Conservation (phyloP, 73 alveolate genomes). For the Paramecium sonneborni region DNA sequence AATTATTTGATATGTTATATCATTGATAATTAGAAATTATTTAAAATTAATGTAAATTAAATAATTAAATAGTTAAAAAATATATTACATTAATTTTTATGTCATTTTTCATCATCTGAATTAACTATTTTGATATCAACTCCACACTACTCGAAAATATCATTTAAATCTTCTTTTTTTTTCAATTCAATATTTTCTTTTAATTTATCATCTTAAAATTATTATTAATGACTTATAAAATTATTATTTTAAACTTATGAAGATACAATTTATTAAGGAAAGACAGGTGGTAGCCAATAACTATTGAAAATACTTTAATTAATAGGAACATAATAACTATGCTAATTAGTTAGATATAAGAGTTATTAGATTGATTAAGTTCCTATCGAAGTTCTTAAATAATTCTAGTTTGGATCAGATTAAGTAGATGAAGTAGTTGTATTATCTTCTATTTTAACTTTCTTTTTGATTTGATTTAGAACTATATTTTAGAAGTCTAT, state of each 20-base stretch:
- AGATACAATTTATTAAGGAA: neutral
- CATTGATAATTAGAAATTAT: neutral
- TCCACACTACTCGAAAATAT: neutral
- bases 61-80: neutral
- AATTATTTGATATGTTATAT: no score
- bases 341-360: neutral
- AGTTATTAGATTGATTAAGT: neutral
- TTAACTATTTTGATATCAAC: neutral
- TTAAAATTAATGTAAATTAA: neutral
- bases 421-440: neutral
- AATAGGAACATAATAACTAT: neutral
- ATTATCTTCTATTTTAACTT: slow-evolving; percentile 16
- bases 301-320: neutral
- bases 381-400: neutral
- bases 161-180: neutral
- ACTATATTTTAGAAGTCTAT: neutral
- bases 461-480: neutral
- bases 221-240: neutral
- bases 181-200: neutral
- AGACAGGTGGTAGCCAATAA: slow-evolving; percentile 26
- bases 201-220: neutral
- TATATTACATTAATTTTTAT: neutral
- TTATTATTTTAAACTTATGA: neutral
- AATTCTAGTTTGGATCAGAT: neutral
- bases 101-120: slow-evolving; percentile 21